Evolutionary conservation across 192 early-diverging fungal genomes (phyloP).

Genomic region (Lobosporangium transversale): DNA sequence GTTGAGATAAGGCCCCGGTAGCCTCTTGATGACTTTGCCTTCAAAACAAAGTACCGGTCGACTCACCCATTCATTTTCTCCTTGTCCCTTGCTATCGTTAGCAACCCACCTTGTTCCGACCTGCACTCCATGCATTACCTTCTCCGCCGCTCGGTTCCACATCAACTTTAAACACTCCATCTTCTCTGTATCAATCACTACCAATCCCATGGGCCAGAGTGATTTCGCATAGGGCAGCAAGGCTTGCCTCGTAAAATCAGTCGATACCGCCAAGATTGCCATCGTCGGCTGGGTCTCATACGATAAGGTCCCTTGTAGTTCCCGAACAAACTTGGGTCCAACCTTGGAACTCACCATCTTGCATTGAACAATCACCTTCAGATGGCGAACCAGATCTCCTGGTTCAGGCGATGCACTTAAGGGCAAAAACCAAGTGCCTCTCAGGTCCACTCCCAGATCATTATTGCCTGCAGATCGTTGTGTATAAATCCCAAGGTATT

Average conservation of each 20-base stretch:
- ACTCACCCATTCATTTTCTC: not conserved
- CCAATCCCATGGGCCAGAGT: conserved; percentile 45
- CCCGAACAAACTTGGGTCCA: conserved; percentile 42
- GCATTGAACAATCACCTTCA: conserved; percentile 53
- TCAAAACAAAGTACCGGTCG: conserved; percentile 38
- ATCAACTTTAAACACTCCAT: conserved; percentile 26
- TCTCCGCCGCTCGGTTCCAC: conserved; percentile 44
- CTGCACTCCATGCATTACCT: conserved; percentile 44
- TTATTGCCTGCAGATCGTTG: conserved; percentile 35
- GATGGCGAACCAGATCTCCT: conserved; percentile 36
- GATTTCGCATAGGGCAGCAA: conserved; percentile 32
- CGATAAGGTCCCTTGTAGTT: conserved; percentile 37
- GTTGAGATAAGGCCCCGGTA: conserved; percentile 36
- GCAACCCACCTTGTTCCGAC: conserved; percentile 17
- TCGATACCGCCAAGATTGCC: conserved; percentile 32
- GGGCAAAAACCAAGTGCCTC: conserved; percentile 51
- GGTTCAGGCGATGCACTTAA: conserved; percentile 19
- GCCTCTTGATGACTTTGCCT: conserved; percentile 7
- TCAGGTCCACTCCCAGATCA: conserved; percentile 41
- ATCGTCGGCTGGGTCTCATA: conserved; percentile 46
- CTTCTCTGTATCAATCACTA: conserved; percentile 30
- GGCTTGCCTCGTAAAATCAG: conserved; percentile 30
- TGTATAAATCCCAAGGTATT: conserved; percentile 46
- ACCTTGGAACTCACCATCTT: conserved; percentile 26
- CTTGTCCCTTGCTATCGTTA: too few relatives aligned